phyloP scores from a whole-genome alignment of 139 green algal genomes.

The Chlamydomonas sp. region DNA sequence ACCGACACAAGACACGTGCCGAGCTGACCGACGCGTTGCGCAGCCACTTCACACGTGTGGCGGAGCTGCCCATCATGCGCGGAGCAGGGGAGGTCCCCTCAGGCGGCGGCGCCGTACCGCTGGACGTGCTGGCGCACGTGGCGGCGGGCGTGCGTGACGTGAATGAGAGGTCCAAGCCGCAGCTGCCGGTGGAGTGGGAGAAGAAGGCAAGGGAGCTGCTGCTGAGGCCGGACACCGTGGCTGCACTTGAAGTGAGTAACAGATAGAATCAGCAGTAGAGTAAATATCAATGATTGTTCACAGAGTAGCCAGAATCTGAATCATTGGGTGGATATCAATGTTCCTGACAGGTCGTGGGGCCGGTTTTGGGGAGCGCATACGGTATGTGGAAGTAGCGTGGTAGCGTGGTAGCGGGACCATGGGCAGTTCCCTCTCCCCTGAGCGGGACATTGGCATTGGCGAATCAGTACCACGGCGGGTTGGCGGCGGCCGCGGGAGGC shows the following conservation, averaged over 20 bases:
- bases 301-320: no score
- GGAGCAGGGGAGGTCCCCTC: not conserved
- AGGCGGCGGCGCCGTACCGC: slow-evolving; percentile 27
- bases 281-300: no score
- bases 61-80: slow-evolving; percentile 40
- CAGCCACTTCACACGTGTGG: slow-evolving; percentile 21
- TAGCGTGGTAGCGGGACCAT: no score
- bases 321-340: no score
- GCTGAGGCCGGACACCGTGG: slow-evolving; percentile 33
- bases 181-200: slow-evolving; percentile 46
- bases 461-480: no score
- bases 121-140: slow-evolving; percentile 45
- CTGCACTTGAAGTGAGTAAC: slow-evolving; percentile 17
- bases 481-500: no score
- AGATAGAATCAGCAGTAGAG: no score
- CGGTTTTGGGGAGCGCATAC: no score
- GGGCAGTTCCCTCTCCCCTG: no score
- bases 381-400: no score
- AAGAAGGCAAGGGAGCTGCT: slow-evolving; percentile 35
- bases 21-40: slow-evolving; percentile 18
- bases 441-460: no score
- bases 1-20: slow-evolving; percentile 16
- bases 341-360: no score
- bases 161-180: slow-evolving; percentile 22
- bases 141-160: slow-evolving; percentile 27